Percentiles rank a stretch among this genome's conserved stretches.
Conservation (phyloP, 2,329 filamentous ascomycete species). For the Fusarium floridanum region DNA sequence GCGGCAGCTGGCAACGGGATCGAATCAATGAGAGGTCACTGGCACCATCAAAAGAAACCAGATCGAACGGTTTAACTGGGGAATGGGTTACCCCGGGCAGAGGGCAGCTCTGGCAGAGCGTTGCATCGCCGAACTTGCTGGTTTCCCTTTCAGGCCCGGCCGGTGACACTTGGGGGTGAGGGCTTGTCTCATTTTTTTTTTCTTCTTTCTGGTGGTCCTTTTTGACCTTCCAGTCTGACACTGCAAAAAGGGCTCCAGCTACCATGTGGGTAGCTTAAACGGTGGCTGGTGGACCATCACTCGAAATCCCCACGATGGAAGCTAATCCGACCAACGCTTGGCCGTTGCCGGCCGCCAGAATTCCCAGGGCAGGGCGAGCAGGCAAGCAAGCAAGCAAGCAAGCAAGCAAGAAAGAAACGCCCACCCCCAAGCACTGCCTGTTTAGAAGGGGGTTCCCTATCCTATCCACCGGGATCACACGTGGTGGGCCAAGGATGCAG, state of each 20-base stretch:
- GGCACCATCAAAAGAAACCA: constrained; percentile 41
- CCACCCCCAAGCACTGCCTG: neutral
- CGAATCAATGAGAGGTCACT: neutral
- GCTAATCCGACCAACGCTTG: constrained; percentile 12
- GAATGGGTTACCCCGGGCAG: constrained; percentile 14
- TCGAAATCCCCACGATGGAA: constrained; percentile 28
- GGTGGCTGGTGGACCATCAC: constrained; percentile 16
- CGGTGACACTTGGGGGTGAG: constrained; percentile 20
- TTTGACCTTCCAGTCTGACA: neutral
- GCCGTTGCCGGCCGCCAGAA: constrained; percentile 11
- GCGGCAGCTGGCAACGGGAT: neutral
- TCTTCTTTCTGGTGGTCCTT: constrained; percentile 10
- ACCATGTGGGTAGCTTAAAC: constrained; percentile 11
- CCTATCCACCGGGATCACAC: constrained; percentile 38
- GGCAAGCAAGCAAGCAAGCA: constrained; percentile 2
- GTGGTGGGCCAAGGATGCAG: constrained; percentile 45
- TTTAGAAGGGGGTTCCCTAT: constrained; percentile 9
- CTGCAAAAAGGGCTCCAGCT: neutral
- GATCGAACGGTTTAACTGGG: constrained; percentile 41
- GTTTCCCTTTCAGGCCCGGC: constrained; percentile 35
- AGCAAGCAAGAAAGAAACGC: constrained; percentile 8
- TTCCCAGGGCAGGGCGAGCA: constrained; percentile 15
- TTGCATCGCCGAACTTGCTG: constrained; percentile 30
- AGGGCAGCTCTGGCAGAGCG: constrained; percentile 12
- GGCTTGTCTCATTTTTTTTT: constrained; percentile 18